phyloP scores from a whole-genome alignment of 139 green algal genomes.

The Marvania coccoides region DNA sequence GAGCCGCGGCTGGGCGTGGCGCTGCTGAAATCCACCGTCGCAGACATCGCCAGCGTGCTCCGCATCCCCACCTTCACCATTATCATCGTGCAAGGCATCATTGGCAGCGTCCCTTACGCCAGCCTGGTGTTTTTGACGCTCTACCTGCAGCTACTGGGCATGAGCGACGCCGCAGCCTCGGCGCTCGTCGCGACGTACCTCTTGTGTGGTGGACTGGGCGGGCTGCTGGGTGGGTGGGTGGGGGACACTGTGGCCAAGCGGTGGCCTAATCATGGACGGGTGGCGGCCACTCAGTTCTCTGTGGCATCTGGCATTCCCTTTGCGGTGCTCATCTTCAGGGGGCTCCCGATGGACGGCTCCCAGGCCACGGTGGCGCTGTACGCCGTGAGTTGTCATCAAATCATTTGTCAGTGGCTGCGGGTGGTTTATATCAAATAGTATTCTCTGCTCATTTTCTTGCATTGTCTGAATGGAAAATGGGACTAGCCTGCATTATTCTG shows the following conservation, averaged over 20 bases:
- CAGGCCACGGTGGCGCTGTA: slow-evolving; percentile 14
- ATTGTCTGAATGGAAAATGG: too few species aligned
- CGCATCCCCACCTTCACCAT: slow-evolving; percentile 38
- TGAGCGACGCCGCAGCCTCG: slow-evolving; percentile 41
- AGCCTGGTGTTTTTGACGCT: slow-evolving; percentile 33
- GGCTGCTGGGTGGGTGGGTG: slow-evolving; percentile 54
- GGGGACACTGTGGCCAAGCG: slow-evolving; percentile 46
- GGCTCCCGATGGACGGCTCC: slow-evolving; percentile 4
- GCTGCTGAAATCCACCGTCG: background rate
- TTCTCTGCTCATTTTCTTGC: too few species aligned
- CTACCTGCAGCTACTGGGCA: slow-evolving; percentile 53
- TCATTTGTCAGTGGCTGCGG: too few species aligned
- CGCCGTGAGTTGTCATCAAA: too few species aligned
- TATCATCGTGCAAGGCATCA: slow-evolving; percentile 41
- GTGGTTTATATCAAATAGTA: too few species aligned
- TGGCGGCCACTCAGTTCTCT: slow-evolving; percentile 52
- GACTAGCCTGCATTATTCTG: too few species aligned
- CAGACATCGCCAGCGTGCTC: slow-evolving; percentile 24
- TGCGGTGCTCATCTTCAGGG: slow-evolving; percentile 24
- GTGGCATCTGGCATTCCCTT: slow-evolving; percentile 37
- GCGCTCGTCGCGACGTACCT: slow-evolving; percentile 45
- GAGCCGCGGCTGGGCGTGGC: background rate
- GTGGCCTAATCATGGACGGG: slow-evolving; percentile 47
- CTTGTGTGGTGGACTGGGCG: slow-evolving; percentile 26
- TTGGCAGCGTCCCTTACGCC: slow-evolving; percentile 27